Conservation (phyloP, 192 early-diverging fungal genomes). For the Entomortierella lignicola region DNA sequence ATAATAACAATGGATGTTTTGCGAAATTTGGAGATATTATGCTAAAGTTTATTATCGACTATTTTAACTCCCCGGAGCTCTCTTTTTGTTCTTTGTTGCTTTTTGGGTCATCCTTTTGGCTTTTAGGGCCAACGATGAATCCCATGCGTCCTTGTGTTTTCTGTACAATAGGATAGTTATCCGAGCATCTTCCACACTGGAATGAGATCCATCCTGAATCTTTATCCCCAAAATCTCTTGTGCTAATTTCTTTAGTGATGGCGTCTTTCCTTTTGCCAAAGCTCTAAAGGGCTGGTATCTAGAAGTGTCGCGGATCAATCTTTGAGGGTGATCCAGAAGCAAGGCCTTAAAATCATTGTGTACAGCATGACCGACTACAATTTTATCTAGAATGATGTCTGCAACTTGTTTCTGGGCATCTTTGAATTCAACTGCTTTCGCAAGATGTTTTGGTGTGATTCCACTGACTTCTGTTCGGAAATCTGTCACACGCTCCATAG, state of each 20-base stretch:
- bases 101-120: slow-evolving; percentile 31
- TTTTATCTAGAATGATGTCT: slow-evolving; percentile 83
- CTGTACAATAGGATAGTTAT: slow-evolving; percentile 92
- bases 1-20: background rate
- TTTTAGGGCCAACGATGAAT: slow-evolving; percentile 61
- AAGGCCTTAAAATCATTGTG: slow-evolving; percentile 88
- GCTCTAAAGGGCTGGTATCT: slow-evolving; percentile 80
- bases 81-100: slow-evolving; percentile 33
- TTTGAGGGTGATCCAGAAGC: slow-evolving; percentile 82
- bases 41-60: background rate
- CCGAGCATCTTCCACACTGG: slow-evolving; percentile 91
- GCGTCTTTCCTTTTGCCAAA: slow-evolving; percentile 69
- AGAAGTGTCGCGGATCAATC: slow-evolving; percentile 87
- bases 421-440: slow-evolving; percentile 75
- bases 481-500: slow-evolving; percentile 88
- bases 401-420: slow-evolving; percentile 85
- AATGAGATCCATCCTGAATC: slow-evolving; percentile 91
- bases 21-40: too few species aligned
- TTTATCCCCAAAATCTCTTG: slow-evolving; percentile 77
- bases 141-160: slow-evolving; percentile 88
- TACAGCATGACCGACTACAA: slow-evolving; percentile 93
- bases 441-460: slow-evolving; percentile 82
- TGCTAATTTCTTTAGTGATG: slow-evolving; percentile 82
- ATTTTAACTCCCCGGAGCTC: background rate
- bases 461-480: slow-evolving; percentile 94